Base-by-base conservation (phyloP, 305 asterid genomes). In the Euphrasia arctica region DNA sequence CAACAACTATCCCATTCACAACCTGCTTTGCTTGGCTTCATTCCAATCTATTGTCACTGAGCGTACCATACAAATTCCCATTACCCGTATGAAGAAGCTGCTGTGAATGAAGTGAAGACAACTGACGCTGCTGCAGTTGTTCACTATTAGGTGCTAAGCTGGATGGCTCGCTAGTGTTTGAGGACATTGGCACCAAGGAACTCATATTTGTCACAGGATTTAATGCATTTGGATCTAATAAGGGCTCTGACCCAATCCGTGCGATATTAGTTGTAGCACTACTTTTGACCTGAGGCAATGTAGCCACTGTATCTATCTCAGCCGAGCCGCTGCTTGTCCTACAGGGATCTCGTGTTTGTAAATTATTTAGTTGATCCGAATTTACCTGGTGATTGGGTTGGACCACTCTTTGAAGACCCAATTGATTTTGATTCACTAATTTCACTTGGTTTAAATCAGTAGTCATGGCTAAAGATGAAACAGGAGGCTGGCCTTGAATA, bases 1-100 rank as follows among this genome's bases (percentile, higher is more conserved):
- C 79, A 74, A 63, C 70, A 70, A 75, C 66, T n/a, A n/a, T n/a
- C n/a, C n/a, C 74, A 72, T 58, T 58, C 56, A 80, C 61, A 69
- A 71, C 59, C 77, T 10, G 55, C 63, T 64, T 36, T 62, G 54
- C n/a, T 25, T 25, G 41, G 69, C 67, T 70, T 90, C 87, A 85
- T 72, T 84, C 90, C 79, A 79, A 62, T 66, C 81, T 76, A 64
- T 82, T 75, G 71, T 85, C 86, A 67, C 79, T 64, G 14, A 87
- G 64, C 78, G 79, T 72, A 72, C 80, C 79, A 81, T 65, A 80
- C 60, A 74, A 57, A 63, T 71, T 79, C 59, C 60, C 77, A 69
- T 74, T 81, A 70, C 85, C 89, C 14, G 82, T 75, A 73, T 76
- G 78, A 54, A 81, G 78, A 69, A 75, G 77, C 78, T 81, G 82